phyloP scores from a whole-genome alignment of 2,329 filamentous ascomycete genomes.

The Akanthomyces muscarius region DNA sequence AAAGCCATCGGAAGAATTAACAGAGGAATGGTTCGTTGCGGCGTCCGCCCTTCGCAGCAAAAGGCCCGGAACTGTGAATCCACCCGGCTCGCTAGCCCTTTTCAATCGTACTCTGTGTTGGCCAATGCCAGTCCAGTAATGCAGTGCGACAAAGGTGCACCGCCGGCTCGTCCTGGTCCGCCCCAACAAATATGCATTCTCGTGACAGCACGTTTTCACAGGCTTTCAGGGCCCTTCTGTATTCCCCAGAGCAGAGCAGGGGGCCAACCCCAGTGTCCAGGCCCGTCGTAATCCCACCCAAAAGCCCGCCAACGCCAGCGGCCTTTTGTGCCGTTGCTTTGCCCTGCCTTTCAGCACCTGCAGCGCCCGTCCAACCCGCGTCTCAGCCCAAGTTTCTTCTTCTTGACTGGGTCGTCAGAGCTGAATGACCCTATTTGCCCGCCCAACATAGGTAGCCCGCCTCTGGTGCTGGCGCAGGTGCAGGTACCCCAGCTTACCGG shows the following conservation, averaged over 20 bases:
- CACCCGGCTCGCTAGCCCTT: no score
- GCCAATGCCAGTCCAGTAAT: background rate
- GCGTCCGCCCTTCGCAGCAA: no score
- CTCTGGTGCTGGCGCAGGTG: no score
- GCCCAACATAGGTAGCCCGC: no score
- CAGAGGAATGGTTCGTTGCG: no score
- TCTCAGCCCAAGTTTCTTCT: background rate
- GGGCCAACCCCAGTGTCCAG: background rate
- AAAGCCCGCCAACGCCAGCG: no score
- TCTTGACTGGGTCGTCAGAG: background rate
- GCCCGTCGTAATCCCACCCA: background rate
- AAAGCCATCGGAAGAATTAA: no score
- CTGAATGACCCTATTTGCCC: no score
- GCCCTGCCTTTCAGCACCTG: background rate
- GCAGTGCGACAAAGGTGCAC: background rate
- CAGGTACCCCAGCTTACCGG: no score
- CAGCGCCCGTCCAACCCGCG: background rate
- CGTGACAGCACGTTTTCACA: constrained; percentile 15
- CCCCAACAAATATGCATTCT: constrained; percentile 15
- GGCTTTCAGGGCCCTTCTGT: background rate
- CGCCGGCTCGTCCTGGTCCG: background rate
- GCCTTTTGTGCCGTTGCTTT: no score
- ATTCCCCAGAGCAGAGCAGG: background rate
- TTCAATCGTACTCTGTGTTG: no score
- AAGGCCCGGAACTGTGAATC: no score